These are phyloP conservation scores for Phialemoniopsis sp. DNA, from an alignment of 2,329 filamentous ascomycete genomes.

Conservation along the genomic window DNA sequence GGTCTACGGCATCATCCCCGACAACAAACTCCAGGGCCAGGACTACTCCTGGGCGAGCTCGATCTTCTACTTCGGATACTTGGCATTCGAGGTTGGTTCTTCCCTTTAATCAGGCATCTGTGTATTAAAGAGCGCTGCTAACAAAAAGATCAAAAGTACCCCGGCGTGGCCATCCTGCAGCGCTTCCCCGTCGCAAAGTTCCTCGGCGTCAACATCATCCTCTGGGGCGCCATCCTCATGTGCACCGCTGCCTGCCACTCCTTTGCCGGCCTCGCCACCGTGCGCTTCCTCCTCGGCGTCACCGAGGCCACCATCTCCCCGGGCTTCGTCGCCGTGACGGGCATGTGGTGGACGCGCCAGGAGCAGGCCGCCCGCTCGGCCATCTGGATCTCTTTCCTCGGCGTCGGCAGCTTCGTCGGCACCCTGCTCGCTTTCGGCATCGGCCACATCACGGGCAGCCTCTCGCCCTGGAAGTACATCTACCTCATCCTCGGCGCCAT, in stretches of 20 bases:
- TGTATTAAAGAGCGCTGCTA: too few relatives aligned
- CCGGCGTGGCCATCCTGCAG: conserved; percentile 3
- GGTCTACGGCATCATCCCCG: conserved; percentile 8
- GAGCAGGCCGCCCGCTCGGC: conserved; percentile 51
- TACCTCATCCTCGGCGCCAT: conserved; percentile 27
- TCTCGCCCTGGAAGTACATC: conserved; percentile 26
- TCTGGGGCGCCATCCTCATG: conserved; percentile 15
- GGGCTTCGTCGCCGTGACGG: conserved; percentile 51
- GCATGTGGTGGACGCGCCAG: conserved; percentile 52
- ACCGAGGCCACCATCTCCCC: conserved; percentile 52
- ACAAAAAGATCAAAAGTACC: too few relatives aligned
- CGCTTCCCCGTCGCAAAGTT: conserved; percentile 9
- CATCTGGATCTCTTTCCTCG: conserved; percentile 52
- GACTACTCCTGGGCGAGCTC: conserved; percentile 42
- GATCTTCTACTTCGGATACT: conserved; percentile 35
- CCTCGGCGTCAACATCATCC: conserved; percentile 7
- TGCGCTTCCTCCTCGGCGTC: conserved; percentile 49
- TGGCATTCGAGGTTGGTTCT: not conserved
- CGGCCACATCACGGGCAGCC: conserved; percentile 39
- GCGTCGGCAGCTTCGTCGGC: conserved; percentile 40
- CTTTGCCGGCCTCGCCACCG: conserved; percentile 38
- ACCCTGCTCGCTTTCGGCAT: conserved; percentile 51
- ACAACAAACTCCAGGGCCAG: conserved; percentile 29
- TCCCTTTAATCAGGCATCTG: too few relatives aligned
- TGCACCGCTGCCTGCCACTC: conserved; percentile 16